Percentiles rank a stretch among this genome's conserved stretches.
phyloP scores from a whole-genome alignment of 352 stramenopile genomes.

The Globisporangium recalcitrans region DNA sequence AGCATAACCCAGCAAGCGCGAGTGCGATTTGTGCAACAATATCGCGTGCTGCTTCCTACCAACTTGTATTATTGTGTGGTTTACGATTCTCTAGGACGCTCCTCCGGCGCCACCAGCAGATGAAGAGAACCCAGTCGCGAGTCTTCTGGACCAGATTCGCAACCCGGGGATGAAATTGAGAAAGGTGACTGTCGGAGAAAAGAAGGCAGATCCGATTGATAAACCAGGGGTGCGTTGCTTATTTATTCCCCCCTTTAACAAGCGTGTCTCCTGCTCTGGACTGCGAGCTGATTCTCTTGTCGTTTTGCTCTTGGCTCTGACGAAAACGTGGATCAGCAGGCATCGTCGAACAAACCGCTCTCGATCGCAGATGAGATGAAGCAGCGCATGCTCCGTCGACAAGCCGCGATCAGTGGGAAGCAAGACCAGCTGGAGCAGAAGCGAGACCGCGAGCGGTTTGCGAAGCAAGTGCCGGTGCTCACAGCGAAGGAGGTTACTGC shows the following conservation, averaged over 20 bases:
- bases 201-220: slow-evolving; percentile 24
- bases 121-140: slow-evolving; percentile 29
- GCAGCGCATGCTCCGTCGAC: slow-evolving; percentile 66
- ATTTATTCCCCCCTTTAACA: background rate
- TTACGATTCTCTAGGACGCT: slow-evolving; percentile 21
- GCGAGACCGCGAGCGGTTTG: slow-evolving; percentile 59
- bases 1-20: background rate
- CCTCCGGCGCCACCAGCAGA: slow-evolving; percentile 23
- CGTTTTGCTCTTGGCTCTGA: background rate
- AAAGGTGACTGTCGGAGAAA: slow-evolving; percentile 33
- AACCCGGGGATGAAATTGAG: slow-evolving; percentile 53
- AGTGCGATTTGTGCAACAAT: background rate
- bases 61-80: background rate
- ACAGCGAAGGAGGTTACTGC: slow-evolving; percentile 74
- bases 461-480: slow-evolving; percentile 70
- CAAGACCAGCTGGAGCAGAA: slow-evolving; percentile 79
- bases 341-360: slow-evolving; percentile 37
- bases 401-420: slow-evolving; percentile 79
- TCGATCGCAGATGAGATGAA: slow-evolving; percentile 83
- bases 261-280: background rate
- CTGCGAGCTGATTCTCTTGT: background rate
- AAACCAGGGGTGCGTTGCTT: slow-evolving; percentile 27
- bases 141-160: slow-evolving; percentile 57
- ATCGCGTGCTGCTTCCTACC: background rate
- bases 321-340: background rate